These are phyloP conservation scores for Ustulina deusta DNA, from an alignment of 2,329 filamentous ascomycete genomes.

Conservation along the genomic window DNA sequence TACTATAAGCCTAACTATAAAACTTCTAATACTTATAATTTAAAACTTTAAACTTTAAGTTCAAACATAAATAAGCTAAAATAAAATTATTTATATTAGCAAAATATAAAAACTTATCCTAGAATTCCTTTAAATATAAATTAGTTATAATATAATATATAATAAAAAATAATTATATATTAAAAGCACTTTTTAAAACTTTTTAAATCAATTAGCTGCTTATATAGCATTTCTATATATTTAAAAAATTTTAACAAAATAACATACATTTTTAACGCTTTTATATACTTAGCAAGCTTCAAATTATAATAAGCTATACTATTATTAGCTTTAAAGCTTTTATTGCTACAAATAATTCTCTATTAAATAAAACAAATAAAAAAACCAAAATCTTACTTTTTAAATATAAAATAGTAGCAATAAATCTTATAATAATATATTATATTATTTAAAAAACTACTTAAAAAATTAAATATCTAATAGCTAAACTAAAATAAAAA, in stretches of 20 bases:
- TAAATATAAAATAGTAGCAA: neutral
- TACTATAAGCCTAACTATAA: neutral
- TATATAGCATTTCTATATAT: neutral
- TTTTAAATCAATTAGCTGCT: neutral
- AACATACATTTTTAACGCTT: neutral
- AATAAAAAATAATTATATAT: constrained; percentile 1
- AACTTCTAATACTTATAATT: neutral
- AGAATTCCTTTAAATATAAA: neutral
- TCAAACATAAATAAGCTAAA: neutral
- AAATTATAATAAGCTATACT: constrained; percentile 1
- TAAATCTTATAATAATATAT: constrained; percentile 4
- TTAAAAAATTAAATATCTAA: neutral
- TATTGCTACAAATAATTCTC: neutral
- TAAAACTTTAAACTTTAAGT: neutral
- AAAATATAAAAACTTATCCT: neutral
- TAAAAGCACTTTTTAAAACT: neutral
- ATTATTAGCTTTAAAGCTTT: neutral
- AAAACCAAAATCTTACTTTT: neutral
- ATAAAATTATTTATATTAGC: neutral
- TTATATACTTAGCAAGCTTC: neutral
- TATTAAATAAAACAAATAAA: neutral
- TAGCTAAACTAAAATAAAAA: neutral
- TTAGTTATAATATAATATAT: constrained; percentile 1
- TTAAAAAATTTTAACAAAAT: neutral
- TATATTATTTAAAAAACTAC: neutral